phyloP scores from a whole-genome alignment of 805 yeast genomes.

The Pichia californica region DNA sequence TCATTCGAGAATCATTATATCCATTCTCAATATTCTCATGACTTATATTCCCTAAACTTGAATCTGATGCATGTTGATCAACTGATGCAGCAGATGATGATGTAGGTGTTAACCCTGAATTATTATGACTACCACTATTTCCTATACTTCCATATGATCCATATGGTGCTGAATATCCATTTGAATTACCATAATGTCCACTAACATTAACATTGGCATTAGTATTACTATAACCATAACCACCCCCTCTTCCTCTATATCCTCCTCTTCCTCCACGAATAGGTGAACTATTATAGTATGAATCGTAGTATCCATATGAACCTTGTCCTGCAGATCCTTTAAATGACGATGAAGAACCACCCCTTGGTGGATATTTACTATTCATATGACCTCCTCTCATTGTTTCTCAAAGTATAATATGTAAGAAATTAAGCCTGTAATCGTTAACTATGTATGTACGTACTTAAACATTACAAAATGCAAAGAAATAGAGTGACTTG shows the following conservation, averaged over 20 bases:
- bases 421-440: too few relatives aligned
- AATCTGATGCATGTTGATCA: too few relatives aligned
- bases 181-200: background rate
- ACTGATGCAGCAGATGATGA: background rate
- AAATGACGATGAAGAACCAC: constrained; percentile 5
- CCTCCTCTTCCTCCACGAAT: constrained; percentile 1
- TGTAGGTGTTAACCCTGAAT: background rate
- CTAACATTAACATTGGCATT: too few relatives aligned
- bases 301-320: constrained; percentile 4
- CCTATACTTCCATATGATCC: background rate
- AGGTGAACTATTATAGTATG: constrained; percentile 5
- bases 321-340: background rate
- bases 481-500: too few relatives aligned
- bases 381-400: constrained; percentile 2
- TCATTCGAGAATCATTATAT: too few relatives aligned
- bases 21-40: background rate
- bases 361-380: constrained; percentile 3
- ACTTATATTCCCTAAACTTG: background rate
- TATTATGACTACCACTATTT: background rate
- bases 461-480: too few relatives aligned
- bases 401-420: background rate
- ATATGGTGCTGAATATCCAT: background rate
- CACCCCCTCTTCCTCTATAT: constrained; percentile 1
- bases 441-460: too few relatives aligned
- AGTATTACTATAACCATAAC: too few relatives aligned